Evolutionary conservation across 257 asterid species (phyloP).

Genomic region (Paulownia fortunei): DNA sequence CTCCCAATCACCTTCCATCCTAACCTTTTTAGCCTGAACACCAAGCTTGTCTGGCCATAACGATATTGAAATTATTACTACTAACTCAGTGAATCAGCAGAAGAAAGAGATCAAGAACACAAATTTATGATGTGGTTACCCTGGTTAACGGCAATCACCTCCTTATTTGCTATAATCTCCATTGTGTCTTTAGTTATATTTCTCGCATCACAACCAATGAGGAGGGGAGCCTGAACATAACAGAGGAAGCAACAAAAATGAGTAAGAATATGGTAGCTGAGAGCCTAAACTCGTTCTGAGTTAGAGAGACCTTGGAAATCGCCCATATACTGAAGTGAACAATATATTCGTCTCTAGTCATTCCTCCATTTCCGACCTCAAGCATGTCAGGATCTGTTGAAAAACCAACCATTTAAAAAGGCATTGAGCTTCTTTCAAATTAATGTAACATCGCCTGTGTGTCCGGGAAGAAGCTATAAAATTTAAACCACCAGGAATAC

Average conservation of each 20-base stretch:
- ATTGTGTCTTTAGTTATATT: constrained; percentile 54
- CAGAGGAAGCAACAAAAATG: background rate
- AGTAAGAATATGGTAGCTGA: background rate
- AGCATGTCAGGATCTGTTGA: constrained; percentile 88
- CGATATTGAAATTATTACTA: background rate
- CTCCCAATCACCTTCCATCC: constrained; percentile 81
- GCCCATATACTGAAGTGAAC: constrained; percentile 90
- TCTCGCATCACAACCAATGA: constrained; percentile 81
- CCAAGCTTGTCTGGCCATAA: constrained; percentile 63
- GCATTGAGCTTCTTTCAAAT: background rate
- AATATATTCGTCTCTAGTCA: constrained; percentile 71
- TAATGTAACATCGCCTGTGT: background rate
- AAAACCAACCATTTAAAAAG: background rate
- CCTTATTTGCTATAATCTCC: constrained; percentile 70
- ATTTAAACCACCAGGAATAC: constrained; percentile 1
- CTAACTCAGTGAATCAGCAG: background rate
- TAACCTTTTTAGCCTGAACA: constrained; percentile 77
- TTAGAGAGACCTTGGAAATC: constrained; percentile 59
- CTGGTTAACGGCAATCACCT: constrained; percentile 75
- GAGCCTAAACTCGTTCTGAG: background rate
- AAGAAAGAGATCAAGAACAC: background rate
- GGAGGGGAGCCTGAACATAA: constrained; percentile 69
- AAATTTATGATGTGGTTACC: constrained; percentile 35
- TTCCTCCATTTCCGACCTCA: constrained; percentile 91
- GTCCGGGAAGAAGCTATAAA: background rate